Conservation (phyloP, 352 stramenopile genomes). For the Blastocystis sp. region DNA sequence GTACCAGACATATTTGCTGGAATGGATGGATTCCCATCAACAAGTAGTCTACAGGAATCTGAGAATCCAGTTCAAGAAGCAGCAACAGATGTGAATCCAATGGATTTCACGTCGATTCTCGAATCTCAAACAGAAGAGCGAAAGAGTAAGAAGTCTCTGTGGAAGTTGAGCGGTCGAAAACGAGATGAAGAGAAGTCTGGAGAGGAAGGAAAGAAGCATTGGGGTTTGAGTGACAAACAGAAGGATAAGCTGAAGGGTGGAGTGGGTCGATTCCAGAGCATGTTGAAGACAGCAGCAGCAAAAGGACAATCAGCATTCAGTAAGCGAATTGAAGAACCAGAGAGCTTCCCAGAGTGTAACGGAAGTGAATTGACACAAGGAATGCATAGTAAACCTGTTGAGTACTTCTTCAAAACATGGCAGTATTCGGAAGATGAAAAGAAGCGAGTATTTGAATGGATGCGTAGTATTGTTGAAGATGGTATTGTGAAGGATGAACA, state of each 20-base stretch:
- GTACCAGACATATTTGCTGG: no score
- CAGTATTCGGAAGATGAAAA: neutral
- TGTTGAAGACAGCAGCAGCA: slow-evolving; percentile 31
- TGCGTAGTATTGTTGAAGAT: slow-evolving; percentile 1
- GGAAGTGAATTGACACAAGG: neutral
- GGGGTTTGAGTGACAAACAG: slow-evolving; percentile 33
- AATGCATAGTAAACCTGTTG: slow-evolving; percentile 17
- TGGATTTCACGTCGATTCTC: neutral
- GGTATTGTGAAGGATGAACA: neutral
- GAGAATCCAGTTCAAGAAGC: neutral
- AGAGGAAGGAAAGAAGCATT: slow-evolving; percentile 45
- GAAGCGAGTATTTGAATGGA: slow-evolving; percentile 4
- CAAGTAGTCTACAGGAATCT: neutral
- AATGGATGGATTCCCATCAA: no score
- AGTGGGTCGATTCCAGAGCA: slow-evolving; percentile 11
- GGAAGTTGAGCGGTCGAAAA: slow-evolving; percentile 13
- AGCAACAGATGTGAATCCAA: neutral
- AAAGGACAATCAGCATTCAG: slow-evolving; percentile 7
- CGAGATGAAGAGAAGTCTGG: neutral
- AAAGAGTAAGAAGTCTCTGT: slow-evolving; percentile 22
- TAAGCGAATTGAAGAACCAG: slow-evolving; percentile 5
- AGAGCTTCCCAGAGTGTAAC: slow-evolving; percentile 1
- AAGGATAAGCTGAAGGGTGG: slow-evolving; percentile 1
- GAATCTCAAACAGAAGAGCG: neutral
- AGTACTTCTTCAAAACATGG: slow-evolving; percentile 56